Base-by-base conservation (phyloP, 2,329 filamentous ascomycete genomes). In the Colletotrichum sidae region DNA sequence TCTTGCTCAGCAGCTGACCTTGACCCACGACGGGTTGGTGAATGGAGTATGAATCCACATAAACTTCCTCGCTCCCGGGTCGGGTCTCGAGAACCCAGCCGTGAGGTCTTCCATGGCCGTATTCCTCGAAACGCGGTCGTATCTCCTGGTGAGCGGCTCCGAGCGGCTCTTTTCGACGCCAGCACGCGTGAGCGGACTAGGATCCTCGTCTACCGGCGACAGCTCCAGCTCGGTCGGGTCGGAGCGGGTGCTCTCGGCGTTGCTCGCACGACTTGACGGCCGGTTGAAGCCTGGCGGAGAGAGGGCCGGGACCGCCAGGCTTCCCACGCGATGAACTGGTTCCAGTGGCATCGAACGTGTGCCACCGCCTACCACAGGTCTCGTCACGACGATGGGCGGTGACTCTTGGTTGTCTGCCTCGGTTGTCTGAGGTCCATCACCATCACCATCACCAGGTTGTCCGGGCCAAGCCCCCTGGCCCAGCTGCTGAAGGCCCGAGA, bases 21-120 rank as follows among this genome's bases (percentile, higher is more conserved):
- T 86, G 2, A 87, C 85, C 86, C 86, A 88, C 0, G 82, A 79
- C 0, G 86, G 84, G 55, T 88, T 87, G 8, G 84, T 88, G 35
- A 82, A 87, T 0, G 85, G 83, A 15, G 86, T 68, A 72, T 88
- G 86, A 51, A 88, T 80, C 86, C 86, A 88, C 69, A 84, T 81
- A 68, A 87, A 87, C 71, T 83, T 86, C 33, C 83, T 79, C 2
- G 72, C 69, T 2, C 15, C 6, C 2, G 77, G 74, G 52, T 79
- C 72, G 0, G 79, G 79, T 34, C 79, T 71, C 4, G 78, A 80
- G 67, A 81, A 81, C 0, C 79, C 79, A 2, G 78, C 79, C 0
- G 75, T 72, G 42, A 75, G 63, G 37, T 79, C 76, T 12, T 75
- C 71, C 4, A 76, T 54, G 6, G 70, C 69, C 1, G 67, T 65